A percentile compares a stretch with the other conserved stretches of the same genome.
Conservation (phyloP, 805 yeast species). For the Suhomyces xylopsoci region DNA sequence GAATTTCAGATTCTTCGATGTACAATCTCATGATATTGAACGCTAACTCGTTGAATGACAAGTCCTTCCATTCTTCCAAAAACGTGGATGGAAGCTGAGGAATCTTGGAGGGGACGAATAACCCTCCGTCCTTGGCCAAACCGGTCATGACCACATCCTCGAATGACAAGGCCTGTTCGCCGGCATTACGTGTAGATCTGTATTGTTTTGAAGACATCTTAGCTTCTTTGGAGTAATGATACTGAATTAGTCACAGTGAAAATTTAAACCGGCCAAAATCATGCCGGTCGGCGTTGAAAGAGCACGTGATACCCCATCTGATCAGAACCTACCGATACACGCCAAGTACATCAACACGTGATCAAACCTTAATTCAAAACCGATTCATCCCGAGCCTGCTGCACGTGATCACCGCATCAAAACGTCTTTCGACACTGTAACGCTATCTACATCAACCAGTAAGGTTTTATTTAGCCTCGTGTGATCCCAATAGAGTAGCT, state of each 20-base stretch:
- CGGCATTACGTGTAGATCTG: slow-evolving; percentile 74
- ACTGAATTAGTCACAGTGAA: background rate
- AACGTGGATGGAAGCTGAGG: slow-evolving; percentile 63
- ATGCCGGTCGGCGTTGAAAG: slow-evolving; percentile 1
- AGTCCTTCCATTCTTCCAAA: slow-evolving; percentile 63
- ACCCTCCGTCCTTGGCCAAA: slow-evolving; percentile 94
- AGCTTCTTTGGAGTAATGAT: background rate
- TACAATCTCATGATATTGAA: slow-evolving; percentile 80
- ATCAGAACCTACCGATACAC: background rate
- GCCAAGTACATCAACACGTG: too few species aligned
- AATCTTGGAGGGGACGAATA: slow-evolving; percentile 81
- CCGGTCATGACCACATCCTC: slow-evolving; percentile 88
- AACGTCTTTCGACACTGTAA: background rate
- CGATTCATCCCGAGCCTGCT: too few species aligned
- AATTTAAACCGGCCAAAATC: slow-evolving; percentile 4
- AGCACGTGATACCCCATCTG: slow-evolving; percentile 1
- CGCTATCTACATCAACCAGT: too few species aligned
- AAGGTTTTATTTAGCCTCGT: background rate
- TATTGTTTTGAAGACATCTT: slow-evolving; percentile 56
- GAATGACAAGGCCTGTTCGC: slow-evolving; percentile 54
- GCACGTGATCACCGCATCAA: background rate
- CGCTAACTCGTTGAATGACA: slow-evolving; percentile 83
- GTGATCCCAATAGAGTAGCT: background rate
- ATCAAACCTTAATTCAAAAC: too few species aligned
- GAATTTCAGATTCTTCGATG: slow-evolving; percentile 69